A percentile compares a stretch with the other conserved stretches of the same genome.
Evolutionary conservation across 805 yeast species (phyloP).

Genomic region (Starmerella riodocensis): DNA sequence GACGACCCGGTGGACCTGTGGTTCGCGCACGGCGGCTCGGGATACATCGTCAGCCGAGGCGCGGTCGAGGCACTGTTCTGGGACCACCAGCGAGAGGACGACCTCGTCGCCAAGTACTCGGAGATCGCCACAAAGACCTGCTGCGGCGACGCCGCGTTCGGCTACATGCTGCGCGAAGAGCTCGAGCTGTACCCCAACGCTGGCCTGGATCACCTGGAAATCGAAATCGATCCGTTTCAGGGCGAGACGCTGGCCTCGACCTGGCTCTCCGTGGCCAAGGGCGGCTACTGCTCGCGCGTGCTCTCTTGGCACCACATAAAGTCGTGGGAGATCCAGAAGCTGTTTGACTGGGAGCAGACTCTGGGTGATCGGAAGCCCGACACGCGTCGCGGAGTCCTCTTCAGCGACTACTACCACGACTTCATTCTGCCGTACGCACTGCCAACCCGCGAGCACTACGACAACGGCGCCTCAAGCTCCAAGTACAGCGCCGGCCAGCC

Average conservation of each 20-base stretch:
- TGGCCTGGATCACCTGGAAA: conserved; percentile 4
- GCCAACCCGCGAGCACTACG: conserved; percentile 22
- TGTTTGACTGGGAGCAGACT: conserved; percentile 28
- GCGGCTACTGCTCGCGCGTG: conserved; percentile 27
- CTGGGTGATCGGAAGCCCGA: conserved; percentile 20
- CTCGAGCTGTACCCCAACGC: conserved; percentile 14
- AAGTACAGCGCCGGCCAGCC: neutral
- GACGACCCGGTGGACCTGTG: conserved; percentile 12
- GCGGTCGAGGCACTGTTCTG: conserved; percentile 25
- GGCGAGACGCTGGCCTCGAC: conserved; percentile 25
- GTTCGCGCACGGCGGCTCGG: conserved; percentile 33
- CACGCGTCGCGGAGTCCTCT: conserved; percentile 13
- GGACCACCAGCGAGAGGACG: conserved; percentile 19
- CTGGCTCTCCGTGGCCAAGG: conserved; percentile 6
- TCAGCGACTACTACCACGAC: conserved; percentile 27
- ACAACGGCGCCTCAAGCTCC: conserved; percentile 4
- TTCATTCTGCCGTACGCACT: conserved; percentile 25
- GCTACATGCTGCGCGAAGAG: conserved; percentile 22
- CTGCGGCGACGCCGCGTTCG: conserved; percentile 30
- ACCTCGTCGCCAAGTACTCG: conserved; percentile 17
- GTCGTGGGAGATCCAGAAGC: conserved; percentile 25
- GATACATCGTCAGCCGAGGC: conserved; percentile 26
- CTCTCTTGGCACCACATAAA: conserved; percentile 27
- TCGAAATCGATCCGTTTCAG: conserved; percentile 22
- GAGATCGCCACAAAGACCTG: conserved; percentile 20